Conservation (phyloP, 768 basidiomycete genomes). For the Lentinula lateritia region DNA sequence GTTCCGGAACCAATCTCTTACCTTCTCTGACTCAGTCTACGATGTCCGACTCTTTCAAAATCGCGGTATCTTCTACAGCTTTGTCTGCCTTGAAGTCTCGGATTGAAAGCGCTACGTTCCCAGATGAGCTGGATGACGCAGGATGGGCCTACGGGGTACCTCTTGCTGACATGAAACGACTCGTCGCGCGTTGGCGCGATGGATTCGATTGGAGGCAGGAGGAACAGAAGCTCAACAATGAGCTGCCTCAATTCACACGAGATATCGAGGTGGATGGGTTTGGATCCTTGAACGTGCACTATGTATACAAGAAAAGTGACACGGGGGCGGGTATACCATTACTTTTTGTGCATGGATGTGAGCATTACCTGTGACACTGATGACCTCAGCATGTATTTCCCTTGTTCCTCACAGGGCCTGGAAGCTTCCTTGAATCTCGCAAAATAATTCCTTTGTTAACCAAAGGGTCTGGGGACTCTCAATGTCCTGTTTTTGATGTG, state of each 20-base stretch:
- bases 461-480: slow-evolving; percentile 17
- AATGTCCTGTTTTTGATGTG: slow-evolving; percentile 39
- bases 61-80: not conserved
- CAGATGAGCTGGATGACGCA: slow-evolving; percentile 4
- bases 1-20: too few species aligned
- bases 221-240: slow-evolving; percentile 20
- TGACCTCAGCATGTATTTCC: too few species aligned
- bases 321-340: slow-evolving; percentile 8
- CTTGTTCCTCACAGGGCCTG: slow-evolving; percentile 30
- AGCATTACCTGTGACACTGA: not conserved
- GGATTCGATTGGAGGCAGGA: slow-evolving; percentile 3
- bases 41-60: not conserved
- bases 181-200: slow-evolving; percentile 2
- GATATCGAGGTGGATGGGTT: slow-evolving; percentile 2
- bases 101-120: not conserved
- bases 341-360: slow-evolving; percentile 5
- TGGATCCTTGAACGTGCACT: slow-evolving; percentile 22
- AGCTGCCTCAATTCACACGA: slow-evolving; percentile 9
- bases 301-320: slow-evolving; percentile 24
- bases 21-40: too few species aligned
- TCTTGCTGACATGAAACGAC: not conserved
- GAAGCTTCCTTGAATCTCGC: slow-evolving; percentile 32
- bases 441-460: slow-evolving; percentile 38
- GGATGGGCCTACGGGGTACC: slow-evolving; percentile 4
- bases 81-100: not conserved